phyloP scores from a whole-genome alignment of 306 rosid genomes.

The Echinosophora koreensis region DNA sequence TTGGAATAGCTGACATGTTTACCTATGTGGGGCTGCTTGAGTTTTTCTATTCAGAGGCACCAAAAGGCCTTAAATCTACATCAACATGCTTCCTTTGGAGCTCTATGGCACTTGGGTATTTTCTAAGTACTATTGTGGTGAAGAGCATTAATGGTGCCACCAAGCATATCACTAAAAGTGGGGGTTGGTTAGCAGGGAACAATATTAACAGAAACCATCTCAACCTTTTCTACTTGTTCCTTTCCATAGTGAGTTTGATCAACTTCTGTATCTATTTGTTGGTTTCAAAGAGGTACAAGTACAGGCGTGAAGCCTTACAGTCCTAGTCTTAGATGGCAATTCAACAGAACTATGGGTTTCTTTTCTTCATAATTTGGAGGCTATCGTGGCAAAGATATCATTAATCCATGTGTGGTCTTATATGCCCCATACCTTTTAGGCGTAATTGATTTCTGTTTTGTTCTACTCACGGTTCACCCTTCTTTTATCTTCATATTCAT shows the following conservation, averaged over 20 bases:
- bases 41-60: conserved; percentile 95
- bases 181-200: conserved; percentile 89
- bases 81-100: conserved; percentile 91
- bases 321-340: conserved; percentile 36
- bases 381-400: not conserved
- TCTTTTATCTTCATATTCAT: not conserved
- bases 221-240: conserved; percentile 79
- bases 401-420: too few relatives aligned
- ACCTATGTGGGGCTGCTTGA: conserved; percentile 87
- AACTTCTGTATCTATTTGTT: conserved; percentile 74
- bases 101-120: conserved; percentile 94
- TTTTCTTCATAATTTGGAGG: conserved; percentile 33
- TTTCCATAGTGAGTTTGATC: conserved; percentile 72
- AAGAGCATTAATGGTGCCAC: conserved; percentile 77
- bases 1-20: conserved; percentile 93
- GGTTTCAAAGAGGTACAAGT: conserved; percentile 75
- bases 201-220: conserved; percentile 85
- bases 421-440: not conserved
- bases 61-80: conserved; percentile 74
- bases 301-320: conserved; percentile 58
- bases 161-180: conserved; percentile 53
- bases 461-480: not conserved
- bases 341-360: conserved; percentile 34
- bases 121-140: conserved; percentile 75
- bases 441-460: not conserved